Percentiles rank a stretch among this genome's conserved stretches.
phyloP scores from a whole-genome alignment of 768 basidiomycete species.

The Psilocybe subaeruginosa region DNA sequence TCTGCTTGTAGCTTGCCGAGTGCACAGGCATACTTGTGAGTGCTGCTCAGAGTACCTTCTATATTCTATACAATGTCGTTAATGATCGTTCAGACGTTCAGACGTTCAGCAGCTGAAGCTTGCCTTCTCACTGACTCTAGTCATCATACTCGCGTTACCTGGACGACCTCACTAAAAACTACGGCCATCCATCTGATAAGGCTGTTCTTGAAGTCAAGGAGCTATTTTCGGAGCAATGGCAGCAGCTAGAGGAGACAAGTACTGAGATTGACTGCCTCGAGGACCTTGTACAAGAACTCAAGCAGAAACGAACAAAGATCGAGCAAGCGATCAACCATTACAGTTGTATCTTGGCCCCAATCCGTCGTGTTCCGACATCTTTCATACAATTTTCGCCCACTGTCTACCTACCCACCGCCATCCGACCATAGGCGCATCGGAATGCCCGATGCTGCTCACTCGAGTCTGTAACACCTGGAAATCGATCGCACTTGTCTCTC shows the following conservation, averaged over 20 bases:
- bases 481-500: background rate
- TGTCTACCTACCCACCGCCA: slow-evolving; percentile 3
- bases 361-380: slow-evolving; percentile 6
- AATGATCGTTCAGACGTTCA: no score
- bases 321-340: background rate
- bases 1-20: no score
- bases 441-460: background rate
- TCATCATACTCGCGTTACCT: background rate
- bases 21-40: no score
- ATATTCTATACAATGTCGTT: no score
- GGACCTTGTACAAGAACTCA: background rate
- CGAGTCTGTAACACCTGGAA: slow-evolving; percentile 1
- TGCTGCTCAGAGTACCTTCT: no score
- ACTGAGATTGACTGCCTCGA: background rate
- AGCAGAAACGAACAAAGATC: background rate
- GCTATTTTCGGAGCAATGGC: background rate
- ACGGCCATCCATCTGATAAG: slow-evolving; percentile 1
- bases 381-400: background rate
- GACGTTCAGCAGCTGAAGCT: no score
- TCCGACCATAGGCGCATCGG: background rate
- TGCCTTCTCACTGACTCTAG: background rate
- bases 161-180: background rate
- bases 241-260: background rate
- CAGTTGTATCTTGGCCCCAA: background rate
- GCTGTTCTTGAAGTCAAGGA: background rate